Evolutionary conservation across 2,329 filamentous ascomycete genomes (phyloP).

Genomic region (Spiromastix sp.): DNA sequence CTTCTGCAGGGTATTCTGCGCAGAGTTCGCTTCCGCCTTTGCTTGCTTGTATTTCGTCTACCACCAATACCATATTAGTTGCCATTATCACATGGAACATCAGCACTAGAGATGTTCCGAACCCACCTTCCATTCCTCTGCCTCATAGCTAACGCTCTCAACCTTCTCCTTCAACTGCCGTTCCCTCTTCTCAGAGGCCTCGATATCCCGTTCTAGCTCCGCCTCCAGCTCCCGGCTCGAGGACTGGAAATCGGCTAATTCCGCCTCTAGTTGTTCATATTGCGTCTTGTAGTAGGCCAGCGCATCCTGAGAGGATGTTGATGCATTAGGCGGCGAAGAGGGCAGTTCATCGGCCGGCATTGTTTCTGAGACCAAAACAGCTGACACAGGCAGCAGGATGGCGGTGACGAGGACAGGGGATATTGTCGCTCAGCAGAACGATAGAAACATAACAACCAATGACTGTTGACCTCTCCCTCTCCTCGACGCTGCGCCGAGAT

Average conservation of each 20-base stretch:
- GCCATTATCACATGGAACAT: not conserved
- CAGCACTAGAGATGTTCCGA: not conserved
- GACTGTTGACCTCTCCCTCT: no score
- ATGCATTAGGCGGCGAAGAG: slow-evolving; percentile 27
- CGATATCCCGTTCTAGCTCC: slow-evolving; percentile 92
- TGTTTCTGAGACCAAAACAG: no score
- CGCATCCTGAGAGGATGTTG: slow-evolving; percentile 53
- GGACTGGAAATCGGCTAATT: slow-evolving; percentile 86
- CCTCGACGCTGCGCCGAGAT: no score
- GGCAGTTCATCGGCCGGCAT: slow-evolving; percentile 7
- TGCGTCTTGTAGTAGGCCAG: slow-evolving; percentile 92
- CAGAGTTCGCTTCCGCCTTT: slow-evolving; percentile 74
- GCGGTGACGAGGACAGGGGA: no score
- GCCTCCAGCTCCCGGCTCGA: slow-evolving; percentile 90
- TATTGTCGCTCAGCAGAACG: no score
- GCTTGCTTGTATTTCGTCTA: slow-evolving; percentile 94
- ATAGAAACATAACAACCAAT: no score
- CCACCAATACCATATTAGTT: not conserved
- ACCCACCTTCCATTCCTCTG: slow-evolving; percentile 94
- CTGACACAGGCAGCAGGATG: no score
- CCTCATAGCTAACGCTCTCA: slow-evolving; percentile 74
- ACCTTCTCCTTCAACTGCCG: slow-evolving; percentile 76
- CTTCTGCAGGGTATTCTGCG: slow-evolving; percentile 81
- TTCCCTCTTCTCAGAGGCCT: slow-evolving; percentile 89
- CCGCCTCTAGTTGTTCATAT: slow-evolving; percentile 83